Evolutionary conservation across 139 green algal species (phyloP).

Genomic region (Klebsormidium nitens): DNA sequence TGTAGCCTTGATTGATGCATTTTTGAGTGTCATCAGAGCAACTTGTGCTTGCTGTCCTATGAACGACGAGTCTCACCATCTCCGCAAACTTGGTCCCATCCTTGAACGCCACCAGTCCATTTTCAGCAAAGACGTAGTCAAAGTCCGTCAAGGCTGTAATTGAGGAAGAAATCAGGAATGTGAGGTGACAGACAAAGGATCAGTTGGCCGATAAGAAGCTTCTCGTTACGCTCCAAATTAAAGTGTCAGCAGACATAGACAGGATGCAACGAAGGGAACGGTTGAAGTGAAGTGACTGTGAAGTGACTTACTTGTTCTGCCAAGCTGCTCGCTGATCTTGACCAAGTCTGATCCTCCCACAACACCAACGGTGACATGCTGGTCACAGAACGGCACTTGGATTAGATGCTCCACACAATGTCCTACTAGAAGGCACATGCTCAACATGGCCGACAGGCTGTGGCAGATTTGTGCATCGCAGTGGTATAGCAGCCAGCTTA

Average conservation of each 20-base stretch:
- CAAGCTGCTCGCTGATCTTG: constrained; percentile 98
- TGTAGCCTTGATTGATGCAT: no score
- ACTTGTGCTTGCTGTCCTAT: no score
- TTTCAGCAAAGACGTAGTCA: constrained; percentile 97
- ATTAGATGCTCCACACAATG: neutral
- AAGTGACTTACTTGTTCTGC: constrained; percentile 58
- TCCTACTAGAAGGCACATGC: neutral
- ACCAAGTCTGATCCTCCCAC: constrained; percentile 92
- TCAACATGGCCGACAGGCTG: neutral
- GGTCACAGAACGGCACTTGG: neutral
- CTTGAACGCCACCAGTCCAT: constrained; percentile 94
- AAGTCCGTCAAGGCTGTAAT: constrained; percentile 65
- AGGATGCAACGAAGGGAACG: no score
- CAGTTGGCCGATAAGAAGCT: no score
- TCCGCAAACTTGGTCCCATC: constrained; percentile 34
- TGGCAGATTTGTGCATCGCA: neutral
- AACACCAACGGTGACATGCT: constrained; percentile 81
- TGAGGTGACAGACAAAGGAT: no score
- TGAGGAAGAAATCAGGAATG: neutral
- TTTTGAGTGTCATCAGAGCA: no score
- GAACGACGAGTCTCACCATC: constrained; percentile 9
- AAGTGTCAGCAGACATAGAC: no score
- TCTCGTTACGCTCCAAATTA: no score
- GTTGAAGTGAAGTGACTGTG: neutral
- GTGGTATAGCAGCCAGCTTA: neutral